Base-by-base conservation (phyloP, 1,284 basidiomycete species). In the Ganoderma leucocontextum region DNA sequence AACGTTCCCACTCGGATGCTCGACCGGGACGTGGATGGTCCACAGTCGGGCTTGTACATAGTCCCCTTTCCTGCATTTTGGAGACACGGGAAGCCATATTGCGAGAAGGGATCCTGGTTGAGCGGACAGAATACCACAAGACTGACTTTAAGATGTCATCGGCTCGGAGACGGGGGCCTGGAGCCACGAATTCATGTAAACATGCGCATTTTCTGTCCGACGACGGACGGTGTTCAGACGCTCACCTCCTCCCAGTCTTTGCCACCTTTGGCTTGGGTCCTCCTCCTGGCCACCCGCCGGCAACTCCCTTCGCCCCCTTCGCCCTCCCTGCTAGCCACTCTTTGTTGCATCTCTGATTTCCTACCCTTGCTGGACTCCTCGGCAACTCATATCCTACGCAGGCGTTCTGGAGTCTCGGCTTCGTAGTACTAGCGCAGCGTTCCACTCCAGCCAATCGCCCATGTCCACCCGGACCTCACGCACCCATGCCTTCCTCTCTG, bases 401-500 rank as follows among this genome's bases (percentile, higher is more conserved):
- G 36, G 17, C 55, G 35, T 58, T 33, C 55, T 58, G 35, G 29
- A 33, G 9, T 35, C 25, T 33, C 53, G 53, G 8, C 35, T 36
- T 58, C 33, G n/a, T n/a, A n/a, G n/a, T 4, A 19, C 55, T 19
- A n/a, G 33, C 55, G 1, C 55, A 55, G 19, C 33, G 17, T 35
- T 15, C 13, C 53, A 35, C 10, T 33, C 53, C 25, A 49, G 41
- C 35, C 44, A 33, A 22, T 17, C 52, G n/a, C 39, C 29, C 25
- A 63, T 63, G 55, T 29, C 61, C 22, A 35, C 35, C 22, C 22
- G 47, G 22, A 49, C 47, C 29, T 49, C 49, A 29, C 44, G 44
- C 39, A 22, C 49, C 15, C 58, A 38, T 55, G 62, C 62, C 2
- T 29, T 64, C 22, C 17, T 53, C 29, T 63, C 61, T 35, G 53